A percentile compares a stretch with the other conserved stretches of the same genome.
These are phyloP conservation scores for Penicillium sp. DNA, from an alignment of 2,329 filamentous ascomycete genomes.

Conservation along the genomic window DNA sequence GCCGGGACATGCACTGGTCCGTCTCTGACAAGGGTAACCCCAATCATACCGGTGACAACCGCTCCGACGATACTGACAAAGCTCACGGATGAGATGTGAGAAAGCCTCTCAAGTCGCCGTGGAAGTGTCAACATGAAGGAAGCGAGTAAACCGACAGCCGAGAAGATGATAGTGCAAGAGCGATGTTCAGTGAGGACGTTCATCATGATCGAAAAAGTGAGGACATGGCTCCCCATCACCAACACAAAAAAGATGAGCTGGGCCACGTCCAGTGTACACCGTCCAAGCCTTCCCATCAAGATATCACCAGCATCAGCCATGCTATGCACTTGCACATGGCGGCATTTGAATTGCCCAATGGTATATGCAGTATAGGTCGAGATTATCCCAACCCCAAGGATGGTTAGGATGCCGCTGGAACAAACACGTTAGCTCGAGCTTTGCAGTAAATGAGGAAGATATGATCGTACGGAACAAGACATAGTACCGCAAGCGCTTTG, in stretches of 20 bases:
- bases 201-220: conserved; percentile 66
- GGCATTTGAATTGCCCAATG: conserved; percentile 55
- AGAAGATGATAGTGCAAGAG: conserved; percentile 60
- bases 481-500: conserved; percentile 49
- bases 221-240: conserved; percentile 64
- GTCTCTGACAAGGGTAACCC: conserved; percentile 50
- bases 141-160: conserved; percentile 53
- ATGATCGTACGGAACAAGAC: conserved; percentile 46
- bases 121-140: conserved; percentile 59
- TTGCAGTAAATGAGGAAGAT: background rate
- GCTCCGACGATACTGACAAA: conserved; percentile 63
- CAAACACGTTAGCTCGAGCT: background rate
- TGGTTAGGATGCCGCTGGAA: conserved; percentile 48
- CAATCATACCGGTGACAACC: conserved; percentile 63
- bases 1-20: conserved; percentile 29
- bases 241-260: conserved; percentile 63
- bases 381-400: conserved; percentile 51
- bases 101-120: conserved; percentile 58
- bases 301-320: conserved; percentile 65
- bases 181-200: conserved; percentile 59
- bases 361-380: conserved; percentile 58
- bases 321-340: conserved; percentile 57
- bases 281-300: conserved; percentile 57
- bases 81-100: conserved; percentile 57
- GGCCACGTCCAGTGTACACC: conserved; percentile 58